These are phyloP conservation scores for Cyclotella choctawhatcheeana DNA, from an alignment of 108 stramenopile genomes.

Conservation along the genomic window DNA sequence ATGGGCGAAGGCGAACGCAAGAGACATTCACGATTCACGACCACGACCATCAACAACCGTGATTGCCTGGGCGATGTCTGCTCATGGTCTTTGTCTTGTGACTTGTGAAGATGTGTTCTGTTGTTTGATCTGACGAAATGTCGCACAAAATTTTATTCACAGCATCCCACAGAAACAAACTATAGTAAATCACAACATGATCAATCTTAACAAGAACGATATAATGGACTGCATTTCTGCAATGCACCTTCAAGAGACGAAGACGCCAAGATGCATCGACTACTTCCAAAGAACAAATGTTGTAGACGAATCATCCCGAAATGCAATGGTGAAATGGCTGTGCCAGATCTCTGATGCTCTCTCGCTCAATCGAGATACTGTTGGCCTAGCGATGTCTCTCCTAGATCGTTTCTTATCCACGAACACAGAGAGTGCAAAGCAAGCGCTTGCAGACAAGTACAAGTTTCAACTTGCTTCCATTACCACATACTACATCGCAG, in stretches of 20 bases:
- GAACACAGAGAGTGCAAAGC: constrained; percentile 2
- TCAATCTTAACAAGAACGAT: background rate
- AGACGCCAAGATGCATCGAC: constrained; percentile 11
- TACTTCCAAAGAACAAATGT: constrained; percentile 26
- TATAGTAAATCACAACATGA: background rate
- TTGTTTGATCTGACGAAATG: too few species aligned
- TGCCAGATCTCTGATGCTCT: constrained; percentile 38
- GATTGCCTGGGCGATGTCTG: too few species aligned
- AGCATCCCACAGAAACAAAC: too few species aligned
- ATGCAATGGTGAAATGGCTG: constrained; percentile 47
- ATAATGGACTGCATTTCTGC: constrained; percentile 9
- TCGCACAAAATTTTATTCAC: too few species aligned
- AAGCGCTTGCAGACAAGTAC: constrained; percentile 32
- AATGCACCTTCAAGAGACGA: constrained; percentile 33
- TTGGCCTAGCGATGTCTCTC: constrained; percentile 63
- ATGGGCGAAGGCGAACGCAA: too few species aligned
- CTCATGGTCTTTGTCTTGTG: too few species aligned
- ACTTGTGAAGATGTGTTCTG: too few species aligned
- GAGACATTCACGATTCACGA: too few species aligned
- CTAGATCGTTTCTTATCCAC: constrained; percentile 51
- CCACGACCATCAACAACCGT: too few species aligned
- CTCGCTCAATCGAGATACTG: constrained; percentile 58
- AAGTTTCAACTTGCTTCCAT: constrained; percentile 77
- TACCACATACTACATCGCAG: constrained; percentile 69
- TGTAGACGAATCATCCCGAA: constrained; percentile 38